phyloP scores from a whole-genome alignment of 345 rosid genomes.

The Eucalyptus polyanthemos region DNA sequence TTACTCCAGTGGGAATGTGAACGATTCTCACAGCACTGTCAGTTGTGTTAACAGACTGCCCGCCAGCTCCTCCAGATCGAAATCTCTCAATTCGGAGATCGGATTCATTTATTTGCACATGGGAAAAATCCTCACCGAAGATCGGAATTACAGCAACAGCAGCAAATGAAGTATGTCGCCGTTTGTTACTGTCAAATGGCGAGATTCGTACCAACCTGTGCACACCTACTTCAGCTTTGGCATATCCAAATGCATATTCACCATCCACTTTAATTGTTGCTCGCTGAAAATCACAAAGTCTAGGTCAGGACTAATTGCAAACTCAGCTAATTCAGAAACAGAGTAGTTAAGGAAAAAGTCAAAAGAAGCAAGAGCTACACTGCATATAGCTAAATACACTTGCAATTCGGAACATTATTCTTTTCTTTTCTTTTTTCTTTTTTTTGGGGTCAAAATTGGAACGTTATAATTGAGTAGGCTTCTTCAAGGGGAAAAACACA shows the following conservation, averaged over 20 bases:
- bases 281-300: slow-evolving; percentile 35
- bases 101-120: slow-evolving; percentile 78
- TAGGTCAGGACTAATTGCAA: neutral
- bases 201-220: slow-evolving; percentile 95
- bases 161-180: slow-evolving; percentile 93
- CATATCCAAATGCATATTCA: slow-evolving; percentile 89
- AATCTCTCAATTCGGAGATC: slow-evolving; percentile 86
- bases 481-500: neutral
- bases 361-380: neutral
- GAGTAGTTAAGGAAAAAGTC: neutral
- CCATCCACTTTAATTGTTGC: slow-evolving; percentile 95
- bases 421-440: no score
- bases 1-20: slow-evolving; percentile 87
- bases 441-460: neutral
- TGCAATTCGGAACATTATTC: neutral
- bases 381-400: neutral
- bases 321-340: neutral
- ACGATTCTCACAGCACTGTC: slow-evolving; percentile 93
- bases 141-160: slow-evolving; percentile 98
- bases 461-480: neutral
- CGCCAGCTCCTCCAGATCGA: slow-evolving; percentile 91
- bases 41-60: slow-evolving; percentile 86
- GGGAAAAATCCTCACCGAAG: slow-evolving; percentile 60
- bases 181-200: slow-evolving; percentile 83
- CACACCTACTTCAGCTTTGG: slow-evolving; percentile 96